These are phyloP conservation scores for Limtongozyma cylindracea DNA, from an alignment of 805 yeast species.

Conservation along the genomic window DNA sequence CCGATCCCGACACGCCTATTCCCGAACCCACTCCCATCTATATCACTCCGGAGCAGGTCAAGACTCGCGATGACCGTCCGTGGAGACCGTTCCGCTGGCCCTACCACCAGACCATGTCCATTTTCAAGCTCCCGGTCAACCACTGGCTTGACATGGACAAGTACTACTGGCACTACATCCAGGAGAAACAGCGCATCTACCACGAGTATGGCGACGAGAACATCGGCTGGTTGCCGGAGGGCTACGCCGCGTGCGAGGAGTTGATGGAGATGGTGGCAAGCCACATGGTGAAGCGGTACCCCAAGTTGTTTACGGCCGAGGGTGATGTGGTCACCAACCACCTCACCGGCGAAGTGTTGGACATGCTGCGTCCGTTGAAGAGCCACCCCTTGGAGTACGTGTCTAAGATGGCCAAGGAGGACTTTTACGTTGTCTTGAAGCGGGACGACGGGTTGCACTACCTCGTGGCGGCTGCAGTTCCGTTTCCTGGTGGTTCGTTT, in stretches of 20 bases:
- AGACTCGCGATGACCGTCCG: slow-evolving; percentile 44
- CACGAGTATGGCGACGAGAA: slow-evolving; percentile 32
- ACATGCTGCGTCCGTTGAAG: slow-evolving; percentile 30
- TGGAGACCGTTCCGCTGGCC: slow-evolving; percentile 73
- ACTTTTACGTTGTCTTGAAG: slow-evolving; percentile 37
- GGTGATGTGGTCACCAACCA: slow-evolving; percentile 26
- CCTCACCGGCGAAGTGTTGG: slow-evolving; percentile 34
- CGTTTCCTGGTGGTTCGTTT: slow-evolving; percentile 60
- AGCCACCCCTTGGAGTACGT: slow-evolving; percentile 39
- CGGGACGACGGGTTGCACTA: slow-evolving; percentile 30
- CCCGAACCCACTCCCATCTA: slow-evolving; percentile 29
- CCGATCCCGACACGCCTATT: slow-evolving; percentile 2
- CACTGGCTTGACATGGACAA: slow-evolving; percentile 70
- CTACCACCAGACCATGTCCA: slow-evolving; percentile 58
- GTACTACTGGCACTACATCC: slow-evolving; percentile 38
- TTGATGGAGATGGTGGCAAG: slow-evolving; percentile 34
- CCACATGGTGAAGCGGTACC: slow-evolving; percentile 38
- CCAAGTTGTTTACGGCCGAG: slow-evolving; percentile 26
- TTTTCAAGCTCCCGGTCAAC: slow-evolving; percentile 42
- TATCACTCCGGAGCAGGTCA: slow-evolving; percentile 43
- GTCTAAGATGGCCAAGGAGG: slow-evolving; percentile 52
- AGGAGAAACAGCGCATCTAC: slow-evolving; percentile 33
- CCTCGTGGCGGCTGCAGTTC: slow-evolving; percentile 50
- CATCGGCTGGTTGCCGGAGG: slow-evolving; percentile 41
- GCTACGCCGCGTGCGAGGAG: slow-evolving; percentile 33